Evolutionary conservation across 768 basidiomycete genomes (phyloP), one percentile per base, ranked within the genome.

Genomic region (Lentinula edodes): DNA sequence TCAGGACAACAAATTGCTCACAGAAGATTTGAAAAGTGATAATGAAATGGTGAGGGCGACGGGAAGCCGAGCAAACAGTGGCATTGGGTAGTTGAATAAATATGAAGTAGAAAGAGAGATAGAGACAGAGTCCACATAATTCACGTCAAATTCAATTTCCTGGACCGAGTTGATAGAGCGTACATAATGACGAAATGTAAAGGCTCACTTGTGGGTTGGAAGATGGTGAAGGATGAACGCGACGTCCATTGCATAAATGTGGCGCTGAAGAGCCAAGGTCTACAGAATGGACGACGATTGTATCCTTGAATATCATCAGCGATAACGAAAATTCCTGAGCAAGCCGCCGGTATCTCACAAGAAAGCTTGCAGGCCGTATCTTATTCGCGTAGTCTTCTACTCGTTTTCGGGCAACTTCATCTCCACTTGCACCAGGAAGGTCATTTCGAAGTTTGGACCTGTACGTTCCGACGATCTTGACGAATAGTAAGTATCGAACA

Each of bases 241-340:
- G 77, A 28, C 83, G 83, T 6, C 91, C 93, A 69, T 89, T 84
- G 38, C 82, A 87, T 23, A 98, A 68, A 12, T 81, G 77, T 0
- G 97, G 97, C 1, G 91, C 95, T 5, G 89, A 85, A 6, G 79
- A 76, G 3, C 95, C 95, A 46, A 97, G 80, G 65, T 93, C 84
- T 13, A 96, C 83, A 0, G 91, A 87, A 65, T 93, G 92, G 5
- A 98, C 83, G 61, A 86, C 85, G 58, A 96, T 93, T 63, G 89
- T 83, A 67, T 94, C 93, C 95, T 96, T 64, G 56, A n/a, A 16
- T 38, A n/a, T 32, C 45, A 56, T 39, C 34, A 56, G 51, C 51
- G 51, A 32, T 39, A 41, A 13, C 13, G 5, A 54, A 9, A 12
- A 16, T 39, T 28, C n/a, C 18, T 20, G 35, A 56, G 12, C 12